These are phyloP conservation scores for Eleusine coracana DNA, from an alignment of 176 grass and related monocot species.

Conservation along the genomic window DNA sequence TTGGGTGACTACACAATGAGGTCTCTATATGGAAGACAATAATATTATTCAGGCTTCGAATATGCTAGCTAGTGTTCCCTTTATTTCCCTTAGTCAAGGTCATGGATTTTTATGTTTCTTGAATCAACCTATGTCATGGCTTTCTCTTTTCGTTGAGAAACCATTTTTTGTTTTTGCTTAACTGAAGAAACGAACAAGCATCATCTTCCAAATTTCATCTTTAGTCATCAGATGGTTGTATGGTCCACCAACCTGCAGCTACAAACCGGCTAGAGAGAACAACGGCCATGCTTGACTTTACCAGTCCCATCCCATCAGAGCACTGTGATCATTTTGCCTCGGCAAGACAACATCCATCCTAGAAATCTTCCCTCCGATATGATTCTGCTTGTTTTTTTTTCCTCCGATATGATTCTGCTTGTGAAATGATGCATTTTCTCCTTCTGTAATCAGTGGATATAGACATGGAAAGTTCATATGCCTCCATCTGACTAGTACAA, in stretches of 20 bases:
- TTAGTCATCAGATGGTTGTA: background rate
- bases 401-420: background rate
- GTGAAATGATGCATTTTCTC: constrained; percentile 12
- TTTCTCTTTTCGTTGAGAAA: too few species aligned
- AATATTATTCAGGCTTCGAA: too few species aligned
- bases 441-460: background rate
- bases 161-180: too few species aligned
- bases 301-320: background rate
- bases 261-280: constrained; percentile 41
- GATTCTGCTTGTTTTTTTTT: background rate
- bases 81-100: too few species aligned
- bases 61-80: too few species aligned
- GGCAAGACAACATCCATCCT: background rate
- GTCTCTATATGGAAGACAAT: too few species aligned
- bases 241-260: background rate
- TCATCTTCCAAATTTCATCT: background rate
- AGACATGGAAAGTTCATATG: background rate
- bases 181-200: too few species aligned
- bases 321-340: constrained; percentile 29
- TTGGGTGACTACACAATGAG: too few species aligned
- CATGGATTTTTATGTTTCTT: too few species aligned
- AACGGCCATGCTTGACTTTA: constrained; percentile 32
- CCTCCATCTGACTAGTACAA: background rate
- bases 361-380: background rate
- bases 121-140: too few species aligned